phyloP scores from a whole-genome alignment of 371 early-diverging fungal species.

The Mucor piriformis region DNA sequence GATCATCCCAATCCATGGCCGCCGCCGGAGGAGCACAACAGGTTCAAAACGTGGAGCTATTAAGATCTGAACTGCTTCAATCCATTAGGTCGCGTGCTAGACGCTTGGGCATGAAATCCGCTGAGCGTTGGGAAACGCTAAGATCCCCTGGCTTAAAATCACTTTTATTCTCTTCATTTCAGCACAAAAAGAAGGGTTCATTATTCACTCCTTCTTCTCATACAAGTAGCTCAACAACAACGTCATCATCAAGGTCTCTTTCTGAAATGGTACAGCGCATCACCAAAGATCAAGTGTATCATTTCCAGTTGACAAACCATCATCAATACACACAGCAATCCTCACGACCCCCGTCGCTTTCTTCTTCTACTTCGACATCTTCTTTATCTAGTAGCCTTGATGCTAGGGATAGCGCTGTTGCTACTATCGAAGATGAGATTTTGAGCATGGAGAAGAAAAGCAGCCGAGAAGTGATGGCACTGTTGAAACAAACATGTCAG shows the following conservation, averaged over 20 bases:
- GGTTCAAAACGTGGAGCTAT: conserved; percentile 36
- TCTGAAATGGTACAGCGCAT: conserved; percentile 37
- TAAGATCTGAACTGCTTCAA: conserved; percentile 46
- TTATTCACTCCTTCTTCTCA: conserved; percentile 8
- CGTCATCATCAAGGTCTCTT: conserved; percentile 15
- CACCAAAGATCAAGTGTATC: conserved; percentile 42
- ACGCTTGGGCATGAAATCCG: conserved; percentile 36
- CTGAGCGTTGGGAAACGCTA: conserved; percentile 36
- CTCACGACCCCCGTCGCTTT: conserved; percentile 34
- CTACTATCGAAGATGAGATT: conserved; percentile 10
- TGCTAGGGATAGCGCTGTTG: conserved; percentile 9
- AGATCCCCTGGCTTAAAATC: conserved; percentile 20
- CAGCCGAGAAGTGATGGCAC: conserved; percentile 30
- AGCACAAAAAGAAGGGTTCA: conserved; percentile 13
- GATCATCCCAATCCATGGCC: conserved; percentile 5
- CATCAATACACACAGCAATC: conserved; percentile 13
- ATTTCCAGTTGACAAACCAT: conserved; percentile 29
- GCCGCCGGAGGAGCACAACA: conserved; percentile 1
- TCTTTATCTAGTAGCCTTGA: conserved; percentile 15
- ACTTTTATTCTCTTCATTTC: conserved; percentile 22
- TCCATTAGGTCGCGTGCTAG: conserved; percentile 36
- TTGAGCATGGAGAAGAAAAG: conserved; percentile 8
- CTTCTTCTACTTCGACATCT: conserved; percentile 30
- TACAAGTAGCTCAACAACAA: not conserved
- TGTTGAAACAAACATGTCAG: conserved; percentile 40